Base-by-base conservation (phyloP, 2,329 filamentous ascomycete genomes). In the Colletotrichum musae region DNA sequence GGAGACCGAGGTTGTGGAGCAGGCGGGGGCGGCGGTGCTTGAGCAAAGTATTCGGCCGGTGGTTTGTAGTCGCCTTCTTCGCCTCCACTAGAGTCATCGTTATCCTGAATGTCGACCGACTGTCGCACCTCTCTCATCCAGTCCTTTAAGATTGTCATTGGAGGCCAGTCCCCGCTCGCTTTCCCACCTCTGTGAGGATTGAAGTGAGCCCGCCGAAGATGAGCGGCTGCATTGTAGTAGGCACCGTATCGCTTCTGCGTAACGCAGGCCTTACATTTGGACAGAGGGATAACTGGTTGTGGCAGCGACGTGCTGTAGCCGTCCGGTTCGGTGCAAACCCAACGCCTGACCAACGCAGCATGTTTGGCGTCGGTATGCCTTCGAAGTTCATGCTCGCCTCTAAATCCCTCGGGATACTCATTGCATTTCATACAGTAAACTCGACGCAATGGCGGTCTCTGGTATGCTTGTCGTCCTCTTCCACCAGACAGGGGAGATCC, bases 361-460 rank as follows among this genome's bases (percentile, higher is more conserved):
- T 89, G 87, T 69, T 88, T 88, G 5, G 87, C 86, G 69, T 89
- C 86, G 18, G 82, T 84, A 77, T 95, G 93, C 66, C 93, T 87
- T 64, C 91, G 86, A 57, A 94, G 85, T 79, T 98, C 95, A 79
- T 97, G 95, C 64, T 97, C 94, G 67, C 95, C 95, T 53, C 95
- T 92, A 79, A 97, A 98, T 5, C 95, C 94, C 70, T 94, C 91
- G 3, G 93, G 93, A 70, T 95, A 91, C 75, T 94, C 93, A 73
- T 91, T 90, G 82, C 95, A 98, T 74, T 92, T 88, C 18, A 85
- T 84, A 79, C 95, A 98, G 77, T 89, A 91, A 58, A 94, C 91
- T 73, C 94, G 93, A 26, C 90, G 88, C 59, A 94, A 87, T 26
- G 89, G 88, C 24, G 85, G 83, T 28, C 86, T 81, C 68, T 87